Evolutionary conservation across 176 grass and related monocot species (phyloP).

Genomic region (Elaeis guineensis): DNA sequence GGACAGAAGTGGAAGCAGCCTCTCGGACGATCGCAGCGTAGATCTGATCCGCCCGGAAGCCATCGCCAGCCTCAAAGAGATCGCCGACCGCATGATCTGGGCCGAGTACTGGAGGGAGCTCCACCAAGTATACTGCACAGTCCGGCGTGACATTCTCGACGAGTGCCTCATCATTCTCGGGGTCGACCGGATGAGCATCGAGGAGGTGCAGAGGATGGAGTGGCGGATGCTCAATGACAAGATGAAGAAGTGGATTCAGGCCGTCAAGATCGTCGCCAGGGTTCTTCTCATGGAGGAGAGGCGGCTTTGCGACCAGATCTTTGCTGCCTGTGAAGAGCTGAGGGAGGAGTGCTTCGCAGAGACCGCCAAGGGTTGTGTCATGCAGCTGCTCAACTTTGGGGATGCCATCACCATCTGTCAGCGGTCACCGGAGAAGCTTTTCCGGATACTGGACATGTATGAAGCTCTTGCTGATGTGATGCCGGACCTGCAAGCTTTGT

Average conservation of each 20-base stretch:
- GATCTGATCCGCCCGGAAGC: constrained; percentile 68
- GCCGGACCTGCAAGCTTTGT: constrained; percentile 59
- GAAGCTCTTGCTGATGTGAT: constrained; percentile 81
- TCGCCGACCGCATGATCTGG: constrained; percentile 59
- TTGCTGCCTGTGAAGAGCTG: constrained; percentile 43
- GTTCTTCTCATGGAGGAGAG: constrained; percentile 70
- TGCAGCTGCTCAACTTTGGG: constrained; percentile 89
- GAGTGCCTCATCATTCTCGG: constrained; percentile 74
- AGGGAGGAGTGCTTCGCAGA: constrained; percentile 78
- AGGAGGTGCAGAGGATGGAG: constrained; percentile 82
- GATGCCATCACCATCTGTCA: constrained; percentile 72
- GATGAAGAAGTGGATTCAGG: constrained; percentile 97
- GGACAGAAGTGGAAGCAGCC: neutral
- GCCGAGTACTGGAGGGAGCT: constrained; percentile 70
- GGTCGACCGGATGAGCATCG: constrained; percentile 81
- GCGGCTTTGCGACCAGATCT: constrained; percentile 67
- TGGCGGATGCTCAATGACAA: constrained; percentile 85
- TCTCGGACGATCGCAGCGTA: constrained; percentile 24
- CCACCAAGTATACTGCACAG: constrained; percentile 57
- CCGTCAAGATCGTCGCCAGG: constrained; percentile 53
- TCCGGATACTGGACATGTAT: constrained; percentile 86
- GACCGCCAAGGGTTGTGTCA: constrained; percentile 65
- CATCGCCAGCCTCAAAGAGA: constrained; percentile 35
- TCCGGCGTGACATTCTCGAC: constrained; percentile 69
- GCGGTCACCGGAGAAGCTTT: constrained; percentile 81